phyloP scores from a whole-genome alignment of 1,284 basidiomycete genomes.

The Sporisorium iseilematis-ciliati region DNA sequence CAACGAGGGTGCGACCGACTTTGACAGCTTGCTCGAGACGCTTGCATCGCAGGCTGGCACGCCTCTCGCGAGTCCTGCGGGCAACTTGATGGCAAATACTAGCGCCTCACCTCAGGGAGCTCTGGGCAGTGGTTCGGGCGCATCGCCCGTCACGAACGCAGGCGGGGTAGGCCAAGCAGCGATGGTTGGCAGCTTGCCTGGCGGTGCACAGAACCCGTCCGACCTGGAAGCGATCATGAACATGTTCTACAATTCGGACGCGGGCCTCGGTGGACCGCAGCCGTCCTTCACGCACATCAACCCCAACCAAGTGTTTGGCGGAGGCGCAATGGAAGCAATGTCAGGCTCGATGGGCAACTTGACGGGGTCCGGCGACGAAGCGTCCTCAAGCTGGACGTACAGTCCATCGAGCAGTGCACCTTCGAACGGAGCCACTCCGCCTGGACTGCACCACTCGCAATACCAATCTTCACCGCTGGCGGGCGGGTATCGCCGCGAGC shows the following conservation, averaged over 20 bases:
- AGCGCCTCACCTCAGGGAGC: slow-evolving; percentile 42
- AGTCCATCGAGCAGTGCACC: slow-evolving; percentile 55
- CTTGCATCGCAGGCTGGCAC: slow-evolving; percentile 47
- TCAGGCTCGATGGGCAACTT: slow-evolving; percentile 34
- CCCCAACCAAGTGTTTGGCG: slow-evolving; percentile 62
- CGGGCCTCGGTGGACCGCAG: slow-evolving; percentile 43
- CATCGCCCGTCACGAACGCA: slow-evolving; percentile 24
- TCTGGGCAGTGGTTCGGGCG: slow-evolving; percentile 39
- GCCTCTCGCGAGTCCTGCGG: slow-evolving; percentile 31
- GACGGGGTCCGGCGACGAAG: slow-evolving; percentile 54
- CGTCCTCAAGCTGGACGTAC: slow-evolving; percentile 58
- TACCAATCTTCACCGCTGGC: slow-evolving; percentile 57
- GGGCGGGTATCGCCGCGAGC: slow-evolving; percentile 26
- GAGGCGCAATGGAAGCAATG: slow-evolving; percentile 28
- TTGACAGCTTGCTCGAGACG: slow-evolving; percentile 50
- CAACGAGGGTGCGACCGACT: slow-evolving; percentile 26
- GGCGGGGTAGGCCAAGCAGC: slow-evolving; percentile 5
- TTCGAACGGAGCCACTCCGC: slow-evolving; percentile 55
- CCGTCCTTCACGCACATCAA: slow-evolving; percentile 63
- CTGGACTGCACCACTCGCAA: slow-evolving; percentile 31
- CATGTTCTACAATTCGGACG: slow-evolving; percentile 65
- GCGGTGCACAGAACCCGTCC: slow-evolving; percentile 30
- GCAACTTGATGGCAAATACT: slow-evolving; percentile 21
- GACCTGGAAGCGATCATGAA: slow-evolving; percentile 63
- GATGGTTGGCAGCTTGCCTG: slow-evolving; percentile 12